A percentile compares a stretch with the other conserved stretches of the same genome.
These are phyloP conservation scores for Dalbergia cochinchinensis DNA, from an alignment of 306 rosid species.

Conservation along the genomic window DNA sequence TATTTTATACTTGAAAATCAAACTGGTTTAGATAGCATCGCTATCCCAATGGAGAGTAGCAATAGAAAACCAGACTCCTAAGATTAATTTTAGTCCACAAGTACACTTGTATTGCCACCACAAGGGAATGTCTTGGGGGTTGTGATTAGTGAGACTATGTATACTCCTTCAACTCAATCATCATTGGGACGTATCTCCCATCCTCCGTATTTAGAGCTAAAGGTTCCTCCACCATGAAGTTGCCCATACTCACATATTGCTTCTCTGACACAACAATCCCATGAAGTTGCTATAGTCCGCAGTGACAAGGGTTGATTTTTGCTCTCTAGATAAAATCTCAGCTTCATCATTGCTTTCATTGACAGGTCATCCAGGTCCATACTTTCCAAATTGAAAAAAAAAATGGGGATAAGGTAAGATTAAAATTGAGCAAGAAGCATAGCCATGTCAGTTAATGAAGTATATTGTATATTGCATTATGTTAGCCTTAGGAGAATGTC, in stretches of 20 bases:
- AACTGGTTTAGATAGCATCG: too few species aligned
- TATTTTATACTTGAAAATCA: too few species aligned
- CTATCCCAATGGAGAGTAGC: too few species aligned
- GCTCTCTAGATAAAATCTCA: slow-evolving; percentile 7
- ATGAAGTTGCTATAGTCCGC: slow-evolving; percentile 45
- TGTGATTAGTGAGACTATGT: not conserved
- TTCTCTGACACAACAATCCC: slow-evolving; percentile 56
- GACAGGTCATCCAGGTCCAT: slow-evolving; percentile 26
- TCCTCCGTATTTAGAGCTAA: slow-evolving; percentile 57
- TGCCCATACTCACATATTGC: slow-evolving; percentile 49
- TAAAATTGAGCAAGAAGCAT: not conserved
- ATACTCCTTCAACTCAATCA: not conserved
- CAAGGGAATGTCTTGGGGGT: not conserved
- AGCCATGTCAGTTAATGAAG: not conserved
- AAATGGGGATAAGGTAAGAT: not conserved
- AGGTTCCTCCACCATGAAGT: slow-evolving; percentile 59
- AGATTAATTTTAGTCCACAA: too few species aligned
- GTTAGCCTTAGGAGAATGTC: too few species aligned
- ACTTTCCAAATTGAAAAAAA: slow-evolving; percentile 30
- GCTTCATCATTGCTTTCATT: slow-evolving; percentile 32
- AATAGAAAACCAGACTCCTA: too few species aligned
- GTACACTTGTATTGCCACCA: not conserved
- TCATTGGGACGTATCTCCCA: slow-evolving; percentile 48
- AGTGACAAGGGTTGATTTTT: slow-evolving; percentile 48
- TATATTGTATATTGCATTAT: too few species aligned